Base-by-base conservation (phyloP, 306 rosid species). In the Pachyrhizus erosus region DNA sequence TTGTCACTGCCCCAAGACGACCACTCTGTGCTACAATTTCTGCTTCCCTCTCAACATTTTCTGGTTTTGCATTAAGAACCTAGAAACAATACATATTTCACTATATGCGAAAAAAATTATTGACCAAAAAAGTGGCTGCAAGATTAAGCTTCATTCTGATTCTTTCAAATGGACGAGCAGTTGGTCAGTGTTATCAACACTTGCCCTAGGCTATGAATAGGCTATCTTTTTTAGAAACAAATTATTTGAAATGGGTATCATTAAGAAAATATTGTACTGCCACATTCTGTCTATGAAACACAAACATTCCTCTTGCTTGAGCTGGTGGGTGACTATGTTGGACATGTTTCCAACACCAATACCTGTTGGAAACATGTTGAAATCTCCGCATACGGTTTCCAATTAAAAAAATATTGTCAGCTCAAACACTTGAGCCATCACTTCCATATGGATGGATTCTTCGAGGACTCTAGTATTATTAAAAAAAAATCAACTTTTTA, bases 1-100 rank as follows among this genome's bases (percentile, higher is more conserved):
- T 93, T 46, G 99, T 96, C 87, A 93, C 99, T 29, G 97, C 97
- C 81, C 96, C 99, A 48, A 92, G 83, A 70, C 99, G 97, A 86
- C 99, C 99, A 86, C 98, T 96, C 86, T 96, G 99, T 12, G 98
- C 97, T 55, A 96, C 98, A 87, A 93, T 96, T 85, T 96, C 99
- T 72, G 99, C 97, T 87, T 96, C 99, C 89, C 98, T 92, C 90
- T 96, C 99, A 60, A 96, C 99, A 89, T 96, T 96, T 82, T 96
- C 99, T 84, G 99, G 99, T 87, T 96, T 96, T 77, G 99, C 99
- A 69, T 96, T 96, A 54, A 96, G 97, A 86, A 96, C 98, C 98
- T 93, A 81, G 20, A 77, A 79, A 80, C 78, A 81, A 84, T 18
- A 77, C 60, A 86, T 26, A 78, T 60, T 42, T 62, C 68, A 79